Evolutionary conservation across 768 basidiomycete species (phyloP), one percentile per base, ranked within the genome.

Genomic region (Termitomyces sp.): DNA sequence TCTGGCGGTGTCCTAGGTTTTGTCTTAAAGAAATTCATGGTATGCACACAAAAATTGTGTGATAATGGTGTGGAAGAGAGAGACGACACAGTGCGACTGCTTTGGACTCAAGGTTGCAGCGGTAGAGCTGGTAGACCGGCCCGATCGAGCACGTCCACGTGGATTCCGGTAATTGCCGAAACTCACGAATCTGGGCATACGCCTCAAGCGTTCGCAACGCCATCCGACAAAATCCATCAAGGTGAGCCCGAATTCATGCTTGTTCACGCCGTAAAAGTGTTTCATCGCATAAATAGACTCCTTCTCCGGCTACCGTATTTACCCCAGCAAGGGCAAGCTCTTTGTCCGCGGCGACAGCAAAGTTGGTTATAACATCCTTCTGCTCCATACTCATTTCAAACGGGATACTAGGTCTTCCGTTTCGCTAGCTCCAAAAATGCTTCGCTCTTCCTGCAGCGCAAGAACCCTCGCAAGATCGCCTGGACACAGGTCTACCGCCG

Each of bases 391-490:
- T 51, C 23, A 41, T 50, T 7, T 27, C 19, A 10, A 23, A 28
- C 30, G 25, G 32, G 2, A 21, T 54, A 32, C 23, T 45, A 96
- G 94, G 83, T 94, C 72, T 98, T 96, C 89, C 93, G 96, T 73
- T 98, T 98, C 78, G 81, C 88, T 65, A 79, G 74, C 71, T 91
- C 91, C 62, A 98, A 98, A 85, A 91, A 86, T 69, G 83, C 94
- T 60, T 98, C 96, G 59, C 89, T 99, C 63, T 98, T 98, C 87
- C 79, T 91, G 57, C 97, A 99, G 76, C 91, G 96, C 79, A 99
- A 99, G 82, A 98, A 99, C 82, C 97, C 97, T 52, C 92, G 97
- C 72, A 98, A 98, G 85, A 94, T 98, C 77, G 89, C 96, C 61
- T 98, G 96, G 96, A 98, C 96, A 39, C 76, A 79, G 66, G 84